phyloP scores from a whole-genome alignment of 352 stramenopile genomes.

The Pseudoperonospora humuli region DNA sequence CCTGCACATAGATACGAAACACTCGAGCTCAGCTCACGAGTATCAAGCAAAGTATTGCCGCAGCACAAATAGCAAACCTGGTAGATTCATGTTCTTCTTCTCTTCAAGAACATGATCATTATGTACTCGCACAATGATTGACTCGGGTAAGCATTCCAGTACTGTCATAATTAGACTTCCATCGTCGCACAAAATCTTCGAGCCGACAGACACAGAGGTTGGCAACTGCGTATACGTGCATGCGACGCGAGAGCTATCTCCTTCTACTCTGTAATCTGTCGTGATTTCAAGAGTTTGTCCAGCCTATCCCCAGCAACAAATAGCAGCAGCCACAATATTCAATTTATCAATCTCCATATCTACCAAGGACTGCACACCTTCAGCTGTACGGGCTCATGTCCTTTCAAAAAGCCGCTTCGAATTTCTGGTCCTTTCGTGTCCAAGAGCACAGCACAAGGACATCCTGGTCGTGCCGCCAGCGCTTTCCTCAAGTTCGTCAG shows the following conservation, averaged over 20 bases:
- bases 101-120: constrained; percentile 90
- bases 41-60: neutral
- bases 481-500: constrained; percentile 86
- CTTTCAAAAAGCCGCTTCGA: constrained; percentile 81
- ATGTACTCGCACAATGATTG: constrained; percentile 67
- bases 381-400: constrained; percentile 60
- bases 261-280: constrained; percentile 84
- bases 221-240: constrained; percentile 93
- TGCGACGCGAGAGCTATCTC: constrained; percentile 73
- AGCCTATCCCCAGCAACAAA: constrained; percentile 18
- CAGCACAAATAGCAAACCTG: constrained; percentile 37
- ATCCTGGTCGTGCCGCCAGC: constrained; percentile 55
- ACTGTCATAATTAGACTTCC: constrained; percentile 92
- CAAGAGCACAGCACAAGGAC: constrained; percentile 90
- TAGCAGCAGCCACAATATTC: constrained; percentile 1
- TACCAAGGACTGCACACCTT: constrained; percentile 24
- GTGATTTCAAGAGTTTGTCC: constrained; percentile 83
- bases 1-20: constrained; percentile 19
- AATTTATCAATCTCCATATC: constrained; percentile 2
- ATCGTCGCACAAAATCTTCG: constrained; percentile 95
- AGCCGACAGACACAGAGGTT: constrained; percentile 86
- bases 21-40: neutral
- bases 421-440: constrained; percentile 98
- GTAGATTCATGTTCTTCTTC: constrained; percentile 97
- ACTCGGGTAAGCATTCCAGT: constrained; percentile 60